A percentile compares a stretch with the other conserved stretches of the same genome.
These are phyloP conservation scores for Cadophora luteo-olivacea DNA, from an alignment of 2,329 filamentous ascomycete species.

Conservation along the genomic window DNA sequence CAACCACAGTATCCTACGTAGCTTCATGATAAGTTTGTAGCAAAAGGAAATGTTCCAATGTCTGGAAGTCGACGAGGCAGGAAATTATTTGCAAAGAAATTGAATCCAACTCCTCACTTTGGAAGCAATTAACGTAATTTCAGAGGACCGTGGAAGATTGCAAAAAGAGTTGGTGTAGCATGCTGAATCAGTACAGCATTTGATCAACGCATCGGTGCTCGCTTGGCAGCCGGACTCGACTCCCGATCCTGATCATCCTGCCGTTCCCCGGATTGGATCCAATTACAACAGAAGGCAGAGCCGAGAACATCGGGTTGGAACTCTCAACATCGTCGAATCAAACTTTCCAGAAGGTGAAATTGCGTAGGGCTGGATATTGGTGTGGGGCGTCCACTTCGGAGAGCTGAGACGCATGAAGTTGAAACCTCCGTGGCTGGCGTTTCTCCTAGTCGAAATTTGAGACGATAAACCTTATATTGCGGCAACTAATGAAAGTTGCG, in stretches of 20 bases:
- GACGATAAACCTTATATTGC: background rate
- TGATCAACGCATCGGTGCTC: constrained; percentile 8
- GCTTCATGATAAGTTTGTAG: background rate
- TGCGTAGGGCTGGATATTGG: background rate
- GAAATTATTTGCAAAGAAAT: background rate
- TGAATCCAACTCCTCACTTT: background rate
- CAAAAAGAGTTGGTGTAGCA: background rate
- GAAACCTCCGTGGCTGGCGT: background rate
- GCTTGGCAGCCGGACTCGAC: constrained; percentile 9
- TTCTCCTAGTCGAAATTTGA: background rate
- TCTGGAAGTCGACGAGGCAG: background rate
- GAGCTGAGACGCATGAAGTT: constrained; percentile 6
- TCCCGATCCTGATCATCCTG: background rate
- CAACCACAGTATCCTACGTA: background rate
- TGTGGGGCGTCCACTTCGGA: constrained; percentile 3
- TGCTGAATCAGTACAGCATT: constrained; percentile 1
- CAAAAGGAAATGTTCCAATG: background rate
- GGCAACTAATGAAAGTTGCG: background rate
- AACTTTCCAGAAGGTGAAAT: background rate
- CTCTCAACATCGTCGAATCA: background rate
- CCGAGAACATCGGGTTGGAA: constrained; percentile 6
- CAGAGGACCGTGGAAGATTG: background rate
- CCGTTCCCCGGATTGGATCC: background rate
- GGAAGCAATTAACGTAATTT: background rate
- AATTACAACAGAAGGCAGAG: constrained; percentile 1